Evolutionary conservation across 306 rosid genomes (phyloP).

Genomic region (Adenanthera pavonina): DNA sequence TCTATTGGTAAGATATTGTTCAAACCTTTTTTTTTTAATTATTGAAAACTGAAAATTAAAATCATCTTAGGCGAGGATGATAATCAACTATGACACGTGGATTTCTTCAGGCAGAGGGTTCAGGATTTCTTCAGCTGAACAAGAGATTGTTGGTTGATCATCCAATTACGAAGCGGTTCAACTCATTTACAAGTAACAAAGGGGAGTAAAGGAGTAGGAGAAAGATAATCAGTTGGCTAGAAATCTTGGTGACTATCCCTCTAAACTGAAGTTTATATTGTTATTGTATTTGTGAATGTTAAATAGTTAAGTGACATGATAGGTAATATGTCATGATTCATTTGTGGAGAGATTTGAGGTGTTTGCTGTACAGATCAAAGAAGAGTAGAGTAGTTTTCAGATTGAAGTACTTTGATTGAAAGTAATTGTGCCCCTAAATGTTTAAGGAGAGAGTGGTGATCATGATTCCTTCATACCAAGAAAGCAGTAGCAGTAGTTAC

Average conservation of each 20-base stretch:
- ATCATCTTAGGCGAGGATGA: too few relatives aligned
- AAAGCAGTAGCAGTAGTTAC: not conserved
- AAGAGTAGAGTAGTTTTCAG: not conserved
- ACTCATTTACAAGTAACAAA: not conserved
- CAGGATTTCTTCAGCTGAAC: slow-evolving; percentile 77
- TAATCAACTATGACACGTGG: too few relatives aligned
- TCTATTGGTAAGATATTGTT: too few relatives aligned
- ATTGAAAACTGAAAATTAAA: too few relatives aligned
- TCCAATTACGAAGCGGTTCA: not conserved
- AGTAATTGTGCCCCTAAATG: not conserved
- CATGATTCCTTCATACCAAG: not conserved
- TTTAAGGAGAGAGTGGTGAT: not conserved
- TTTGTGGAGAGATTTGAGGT: slow-evolving; percentile 2
- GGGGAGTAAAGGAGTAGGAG: not conserved
- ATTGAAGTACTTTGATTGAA: not conserved
- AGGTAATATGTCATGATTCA: not conserved
- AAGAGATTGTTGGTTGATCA: not conserved
- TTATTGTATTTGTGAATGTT: not conserved
- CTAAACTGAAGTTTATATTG: slow-evolving; percentile 1
- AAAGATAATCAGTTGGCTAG: slow-evolving; percentile 2
- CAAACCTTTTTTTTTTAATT: too few relatives aligned
- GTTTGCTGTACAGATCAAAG: not conserved
- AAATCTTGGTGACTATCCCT: slow-evolving; percentile 4
- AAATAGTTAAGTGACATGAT: not conserved
- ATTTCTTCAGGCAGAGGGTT: slow-evolving; percentile 45